These are phyloP conservation scores for Gossypium aridum DNA, from an alignment of 441 rosid species.

Conservation along the genomic window DNA sequence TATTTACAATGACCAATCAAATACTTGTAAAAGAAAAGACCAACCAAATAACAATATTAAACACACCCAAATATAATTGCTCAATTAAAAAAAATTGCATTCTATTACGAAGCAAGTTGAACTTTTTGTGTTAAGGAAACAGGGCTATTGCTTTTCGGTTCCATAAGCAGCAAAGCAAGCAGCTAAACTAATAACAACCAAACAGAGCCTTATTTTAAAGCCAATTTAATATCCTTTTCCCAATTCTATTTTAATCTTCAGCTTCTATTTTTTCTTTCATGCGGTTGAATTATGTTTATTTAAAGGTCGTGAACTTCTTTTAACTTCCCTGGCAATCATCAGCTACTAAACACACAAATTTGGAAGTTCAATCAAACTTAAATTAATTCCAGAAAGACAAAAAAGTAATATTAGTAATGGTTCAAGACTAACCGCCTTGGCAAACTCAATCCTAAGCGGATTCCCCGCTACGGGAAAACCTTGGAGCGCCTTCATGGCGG, in stretches of 20 bases:
- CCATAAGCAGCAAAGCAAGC: background rate
- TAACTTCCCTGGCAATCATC: background rate
- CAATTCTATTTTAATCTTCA: background rate
- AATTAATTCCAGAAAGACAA: conserved; percentile 14
- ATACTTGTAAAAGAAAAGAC: background rate
- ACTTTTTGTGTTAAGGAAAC: background rate
- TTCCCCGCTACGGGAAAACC: conserved; percentile 76
- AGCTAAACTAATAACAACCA: background rate
- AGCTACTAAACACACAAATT: conserved; percentile 4
- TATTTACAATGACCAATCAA: background rate
- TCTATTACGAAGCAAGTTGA: background rate
- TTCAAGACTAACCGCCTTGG: conserved; percentile 95
- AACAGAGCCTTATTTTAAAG: background rate
- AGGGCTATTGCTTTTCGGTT: background rate
- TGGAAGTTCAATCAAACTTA: background rate
- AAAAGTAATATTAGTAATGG: conserved; percentile 23
- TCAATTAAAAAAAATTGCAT: background rate
- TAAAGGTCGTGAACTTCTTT: background rate
- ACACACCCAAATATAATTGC: background rate
- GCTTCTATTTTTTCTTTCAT: background rate
- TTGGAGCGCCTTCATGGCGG: conserved; percentile 66
- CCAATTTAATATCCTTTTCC: background rate
- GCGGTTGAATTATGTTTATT: background rate
- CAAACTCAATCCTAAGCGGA: conserved; percentile 90
- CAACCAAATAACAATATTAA: background rate